Evolutionary conservation across 2,329 filamentous ascomycete species (phyloP), one percentile per base, ranked within the genome.

Genomic region (Sporothrix euskadiensis): DNA sequence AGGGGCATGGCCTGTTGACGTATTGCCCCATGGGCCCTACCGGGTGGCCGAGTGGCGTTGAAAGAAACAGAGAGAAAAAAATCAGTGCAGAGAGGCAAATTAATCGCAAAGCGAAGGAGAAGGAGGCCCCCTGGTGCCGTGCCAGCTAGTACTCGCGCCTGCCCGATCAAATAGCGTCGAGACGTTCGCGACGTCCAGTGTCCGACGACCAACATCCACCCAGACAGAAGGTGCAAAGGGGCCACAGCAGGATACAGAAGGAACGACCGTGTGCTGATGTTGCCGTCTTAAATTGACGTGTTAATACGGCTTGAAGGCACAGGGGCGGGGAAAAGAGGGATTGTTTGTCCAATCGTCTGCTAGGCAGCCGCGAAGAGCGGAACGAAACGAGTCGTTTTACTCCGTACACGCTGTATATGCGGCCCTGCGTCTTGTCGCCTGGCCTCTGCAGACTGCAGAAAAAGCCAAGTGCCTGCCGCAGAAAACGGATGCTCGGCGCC

Each of bases 401-500:
- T n/a, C n/a, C n/a, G n/a, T n/a, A n/a, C 22, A 57, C 26, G 4
- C 14, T 57, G 19, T 32, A 26, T 16, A 61, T 61, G 57, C 35
- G 35, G 35, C 22, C 54, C 8, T 57, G 54, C 54, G 54, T 57
- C 26, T 57, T 44, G 54, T 57, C 54, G 54, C 30, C 57, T 39
- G 14, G 30, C 14, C 57, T 39, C 57, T 61, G 16, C 57, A 61
- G 12, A 35, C 35, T 35, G 35, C 35, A 35, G 35, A 32, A 35
- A 54, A 26, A 10, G 52, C n/a, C 12, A 14, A 56, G 52, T 12
- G 32, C 16, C 32, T 66, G 41, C 22, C 22, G 5, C 35, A 63
- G 59, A 63, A 63, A 63, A 66, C 59, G 35, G 59, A 59, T 59
- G 30, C 30, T 35, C 56, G 56, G 56, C 52, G 52, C 22, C 52